Conservation (phyloP, 495 filamentous ascomycete genomes). For the Daldinia bambusicola region DNA sequence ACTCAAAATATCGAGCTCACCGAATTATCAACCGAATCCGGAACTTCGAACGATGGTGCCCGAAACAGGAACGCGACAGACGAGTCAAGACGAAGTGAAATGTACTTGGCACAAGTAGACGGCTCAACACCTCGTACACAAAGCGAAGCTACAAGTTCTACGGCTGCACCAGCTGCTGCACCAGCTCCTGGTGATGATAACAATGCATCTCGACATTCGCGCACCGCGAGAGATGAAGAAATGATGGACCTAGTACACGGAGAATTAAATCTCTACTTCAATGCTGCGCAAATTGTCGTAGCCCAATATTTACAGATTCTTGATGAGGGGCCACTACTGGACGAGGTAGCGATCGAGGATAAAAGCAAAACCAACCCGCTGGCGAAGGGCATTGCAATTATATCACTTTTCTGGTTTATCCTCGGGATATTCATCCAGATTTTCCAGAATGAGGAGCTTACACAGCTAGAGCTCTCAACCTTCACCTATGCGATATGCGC, state of each 20-base stretch:
- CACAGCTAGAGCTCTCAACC: neutral
- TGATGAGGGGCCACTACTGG: neutral
- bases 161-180: no score
- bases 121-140: neutral
- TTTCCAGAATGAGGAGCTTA: neutral
- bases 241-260: neutral
- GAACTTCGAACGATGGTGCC: neutral
- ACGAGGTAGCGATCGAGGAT: neutral
- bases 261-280: neutral
- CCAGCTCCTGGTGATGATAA: neutral
- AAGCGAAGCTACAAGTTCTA: neutral
- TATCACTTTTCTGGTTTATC: slow-evolving; percentile 1
- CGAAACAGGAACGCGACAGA: neutral
- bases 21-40: neutral
- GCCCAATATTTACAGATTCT: neutral
- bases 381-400: neutral
- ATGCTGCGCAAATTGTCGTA: neutral
- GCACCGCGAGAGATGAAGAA: neutral
- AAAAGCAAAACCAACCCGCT: slow-evolving; percentile 1
- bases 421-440: neutral
- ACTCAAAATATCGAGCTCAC: neutral
- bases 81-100: neutral
- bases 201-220: neutral
- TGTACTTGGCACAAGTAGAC: no score
- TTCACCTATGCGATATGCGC: slow-evolving; percentile 1